A percentile compares a stretch with the other conserved stretches of the same genome.
These are phyloP conservation scores for Drechslerella coelobrocha DNA, from an alignment of 2,329 filamentous ascomycete genomes.

Conservation along the genomic window DNA sequence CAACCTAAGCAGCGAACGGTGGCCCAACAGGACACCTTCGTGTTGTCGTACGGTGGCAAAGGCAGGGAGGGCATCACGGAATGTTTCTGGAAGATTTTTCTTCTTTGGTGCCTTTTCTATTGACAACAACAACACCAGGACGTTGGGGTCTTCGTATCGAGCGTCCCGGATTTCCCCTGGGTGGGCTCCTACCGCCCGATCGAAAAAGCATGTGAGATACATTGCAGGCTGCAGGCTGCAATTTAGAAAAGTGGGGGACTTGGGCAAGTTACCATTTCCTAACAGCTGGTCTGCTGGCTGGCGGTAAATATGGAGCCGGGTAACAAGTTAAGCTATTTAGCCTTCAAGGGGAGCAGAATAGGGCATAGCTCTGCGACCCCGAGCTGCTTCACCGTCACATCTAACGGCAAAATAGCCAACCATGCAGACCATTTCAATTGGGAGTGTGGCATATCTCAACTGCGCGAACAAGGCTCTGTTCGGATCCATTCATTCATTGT, in stretches of 20 bases:
- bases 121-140: conserved; percentile 11
- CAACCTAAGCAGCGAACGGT: conserved; percentile 23
- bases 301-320: conserved; percentile 41
- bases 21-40: conserved; percentile 30
- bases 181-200: background rate
- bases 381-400: conserved; percentile 24
- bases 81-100: conserved; percentile 49
- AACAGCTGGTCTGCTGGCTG: conserved; percentile 8
- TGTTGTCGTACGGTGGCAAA: conserved; percentile 47
- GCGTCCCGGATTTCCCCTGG: background rate
- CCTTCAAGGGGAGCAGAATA: conserved; percentile 30
- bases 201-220: conserved; percentile 1
- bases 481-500: conserved; percentile 22
- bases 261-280: background rate
- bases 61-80: conserved; percentile 43
- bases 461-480: conserved; percentile 41
- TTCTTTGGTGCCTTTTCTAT: conserved; percentile 8
- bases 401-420: conserved; percentile 49
- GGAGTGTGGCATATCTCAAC: conserved; percentile 46
- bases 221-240: conserved; percentile 15
- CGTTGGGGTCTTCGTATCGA: conserved; percentile 10
- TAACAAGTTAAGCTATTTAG: conserved; percentile 45
- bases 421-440: conserved; percentile 6
- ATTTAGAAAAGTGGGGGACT: conserved; percentile 10
- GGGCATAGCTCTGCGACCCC: conserved; percentile 22